Conservation (phyloP, 495 filamentous ascomycete genomes). For the Penicillium cataractarum region DNA sequence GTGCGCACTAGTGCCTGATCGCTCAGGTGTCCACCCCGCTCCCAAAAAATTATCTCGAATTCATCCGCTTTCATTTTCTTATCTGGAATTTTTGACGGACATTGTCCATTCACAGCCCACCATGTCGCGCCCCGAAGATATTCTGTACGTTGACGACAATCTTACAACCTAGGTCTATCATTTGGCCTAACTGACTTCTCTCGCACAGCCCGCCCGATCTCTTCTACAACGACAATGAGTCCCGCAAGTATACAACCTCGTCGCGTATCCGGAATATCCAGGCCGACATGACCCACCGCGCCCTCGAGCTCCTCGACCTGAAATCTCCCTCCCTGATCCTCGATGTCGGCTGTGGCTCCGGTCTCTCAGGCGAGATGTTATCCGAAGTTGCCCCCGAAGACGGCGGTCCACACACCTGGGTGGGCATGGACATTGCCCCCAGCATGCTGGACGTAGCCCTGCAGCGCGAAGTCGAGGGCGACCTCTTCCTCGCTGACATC, state of each 20-base stretch:
- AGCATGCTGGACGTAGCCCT: constrained; percentile 92
- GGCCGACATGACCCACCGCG: constrained; percentile 88
- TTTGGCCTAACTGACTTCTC: constrained; percentile 8
- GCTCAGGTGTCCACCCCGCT: constrained; percentile 29
- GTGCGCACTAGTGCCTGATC: constrained; percentile 20
- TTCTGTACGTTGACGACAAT: constrained; percentile 59
- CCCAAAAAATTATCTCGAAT: constrained; percentile 18
- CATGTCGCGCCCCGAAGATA: constrained; percentile 97
- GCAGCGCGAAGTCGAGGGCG: constrained; percentile 88
- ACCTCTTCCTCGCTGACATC: constrained; percentile 88
- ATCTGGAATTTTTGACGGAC: constrained; percentile 12
- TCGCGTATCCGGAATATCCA: constrained; percentile 96
- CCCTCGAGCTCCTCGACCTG: constrained; percentile 86
- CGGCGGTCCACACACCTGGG: constrained; percentile 87
- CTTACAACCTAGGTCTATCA: not conserved
- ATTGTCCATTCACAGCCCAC: constrained; percentile 29
- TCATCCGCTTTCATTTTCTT: constrained; percentile 6
- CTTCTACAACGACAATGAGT: constrained; percentile 94
- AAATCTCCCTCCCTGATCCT: constrained; percentile 82
- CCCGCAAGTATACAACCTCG: constrained; percentile 95
- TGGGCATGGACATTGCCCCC: constrained; percentile 92
- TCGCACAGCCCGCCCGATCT: constrained; percentile 79
- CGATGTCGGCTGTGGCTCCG: constrained; percentile 93
- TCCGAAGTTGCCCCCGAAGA: constrained; percentile 64
- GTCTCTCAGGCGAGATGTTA: constrained; percentile 91